Evolutionary conservation across 192 early-diverging fungal genomes (phyloP), one percentile per base, ranked within the genome.

Genomic region (Podila minutissima): DNA sequence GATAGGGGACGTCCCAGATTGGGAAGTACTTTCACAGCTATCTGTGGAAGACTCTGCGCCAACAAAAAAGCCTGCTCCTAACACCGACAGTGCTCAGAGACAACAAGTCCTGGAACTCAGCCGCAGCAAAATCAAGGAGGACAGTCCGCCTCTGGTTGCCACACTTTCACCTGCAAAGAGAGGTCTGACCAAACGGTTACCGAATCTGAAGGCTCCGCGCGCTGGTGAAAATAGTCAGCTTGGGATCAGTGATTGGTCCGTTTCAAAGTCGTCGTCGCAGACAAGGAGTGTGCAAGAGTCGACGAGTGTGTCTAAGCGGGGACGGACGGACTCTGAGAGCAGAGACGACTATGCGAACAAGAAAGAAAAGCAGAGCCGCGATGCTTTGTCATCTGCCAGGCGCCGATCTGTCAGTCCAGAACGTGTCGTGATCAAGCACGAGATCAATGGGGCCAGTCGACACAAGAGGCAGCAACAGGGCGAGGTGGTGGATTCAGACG

Each of bases 1-100:
- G 17, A 35, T 22, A 8, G 41, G 9, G 5, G 28, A 55, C 29
- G 63, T 66, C 22, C 28, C 32, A 8, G 69, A 67, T 5, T 70
- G 68, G 74, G 74, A 65, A 11, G 62, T 53, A 26, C 51, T 65
- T 26, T 76, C 74, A 5, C 62, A 78, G 20, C 31, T 68, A 20
- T 64, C 70, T 9, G 38, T 68, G 60, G 59, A 64, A 20, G 61
- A 61, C 20, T 17, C 24, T 33, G 24, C 10, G 3, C 53, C 37
- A 1, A 31, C 31, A 48, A 59, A 49, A 33, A 15, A 58, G 22
- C 35, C 33, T n/a, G 37, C 20, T 29, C 31, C n/a, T 11, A 29
- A 46, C 31, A 33, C 28, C 4, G 31, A 7, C 2, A 6, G 20
- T 46, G 13, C 41, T 46, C 41, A 63, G 13, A 32, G n/a, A 9